Conservation (phyloP, 129 eudicot genomes). For the Logfia minima region DNA sequence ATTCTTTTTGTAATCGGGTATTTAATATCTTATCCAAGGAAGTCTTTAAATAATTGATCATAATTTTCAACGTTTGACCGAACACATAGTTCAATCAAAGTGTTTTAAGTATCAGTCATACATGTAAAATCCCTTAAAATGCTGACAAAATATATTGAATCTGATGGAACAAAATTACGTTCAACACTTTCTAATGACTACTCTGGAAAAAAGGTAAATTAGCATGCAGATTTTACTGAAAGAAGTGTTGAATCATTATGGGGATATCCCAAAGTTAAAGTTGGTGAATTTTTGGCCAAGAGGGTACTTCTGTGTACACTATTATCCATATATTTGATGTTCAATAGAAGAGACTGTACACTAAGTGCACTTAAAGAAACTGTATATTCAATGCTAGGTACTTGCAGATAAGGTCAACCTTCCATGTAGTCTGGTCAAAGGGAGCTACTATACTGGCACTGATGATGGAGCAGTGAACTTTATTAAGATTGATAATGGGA, state of each 20-base stretch:
- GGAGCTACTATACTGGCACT: slow-evolving; percentile 96
- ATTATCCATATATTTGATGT: slow-evolving; percentile 10
- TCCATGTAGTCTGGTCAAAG: slow-evolving; percentile 94
- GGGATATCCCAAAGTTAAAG: slow-evolving; percentile 10
- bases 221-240: neutral
- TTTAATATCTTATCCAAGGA: neutral
- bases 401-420: slow-evolving; percentile 93
- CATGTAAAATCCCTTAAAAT: slow-evolving; percentile 12
- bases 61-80: neutral
- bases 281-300: neutral
- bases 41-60: neutral
- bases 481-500: slow-evolving; percentile 77
- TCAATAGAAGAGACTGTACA: neutral
- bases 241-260: slow-evolving; percentile 3
- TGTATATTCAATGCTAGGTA: slow-evolving; percentile 48
- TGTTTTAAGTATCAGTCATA: neutral
- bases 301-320: neutral
- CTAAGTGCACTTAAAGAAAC: slow-evolving; percentile 9
- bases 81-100: neutral
- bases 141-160: neutral
- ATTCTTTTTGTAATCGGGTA: neutral
- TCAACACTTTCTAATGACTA: too few species aligned
- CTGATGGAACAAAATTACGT: neutral
- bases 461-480: slow-evolving; percentile 96
- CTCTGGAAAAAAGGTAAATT: neutral